These are phyloP conservation scores for Albugo laibachii DNA, from an alignment of 352 stramenopile species.

Conservation along the genomic window DNA sequence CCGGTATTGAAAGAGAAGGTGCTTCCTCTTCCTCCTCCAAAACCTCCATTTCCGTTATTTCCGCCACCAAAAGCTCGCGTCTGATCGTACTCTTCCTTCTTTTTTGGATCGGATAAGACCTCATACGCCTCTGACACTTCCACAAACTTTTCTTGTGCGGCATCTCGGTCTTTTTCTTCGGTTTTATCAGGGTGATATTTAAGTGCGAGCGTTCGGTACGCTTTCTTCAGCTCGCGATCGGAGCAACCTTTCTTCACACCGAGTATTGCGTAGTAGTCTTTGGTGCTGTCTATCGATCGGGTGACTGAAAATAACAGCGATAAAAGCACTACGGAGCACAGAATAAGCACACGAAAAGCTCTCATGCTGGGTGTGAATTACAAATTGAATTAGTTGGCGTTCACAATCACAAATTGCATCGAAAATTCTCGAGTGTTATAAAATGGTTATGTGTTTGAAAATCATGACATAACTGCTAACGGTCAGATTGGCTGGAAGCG, in stretches of 20 bases:
- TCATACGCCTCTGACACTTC: conserved; percentile 10
- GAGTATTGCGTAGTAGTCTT: conserved; percentile 25
- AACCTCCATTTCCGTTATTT: not conserved
- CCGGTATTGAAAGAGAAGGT: not conserved
- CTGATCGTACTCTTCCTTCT: conserved; percentile 11
- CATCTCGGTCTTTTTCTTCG: conserved; percentile 8
- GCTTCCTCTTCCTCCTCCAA: not conserved
- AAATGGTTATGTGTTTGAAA: too few species aligned
- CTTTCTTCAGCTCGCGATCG: conserved; percentile 18
- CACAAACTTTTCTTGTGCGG: conserved; percentile 9
- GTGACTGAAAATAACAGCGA: too few species aligned
- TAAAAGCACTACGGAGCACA: too few species aligned
- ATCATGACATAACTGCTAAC: too few species aligned
- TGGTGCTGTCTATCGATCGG: not conserved
- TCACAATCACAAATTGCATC: too few species aligned
- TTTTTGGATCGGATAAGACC: conserved; percentile 9
- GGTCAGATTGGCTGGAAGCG: too few species aligned
- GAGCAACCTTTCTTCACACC: conserved; percentile 20
- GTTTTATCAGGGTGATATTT: conserved; percentile 12
- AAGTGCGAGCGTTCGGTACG: conserved; percentile 9
- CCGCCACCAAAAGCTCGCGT: not conserved
- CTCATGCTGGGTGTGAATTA: too few species aligned
- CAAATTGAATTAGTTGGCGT: too few species aligned
- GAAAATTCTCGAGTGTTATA: too few species aligned
- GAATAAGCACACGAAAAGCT: too few species aligned